Evolutionary conservation across 805 yeast genomes (phyloP), one percentile per base, ranked within the genome.

Genomic region (Spathaspora boniae): DNA sequence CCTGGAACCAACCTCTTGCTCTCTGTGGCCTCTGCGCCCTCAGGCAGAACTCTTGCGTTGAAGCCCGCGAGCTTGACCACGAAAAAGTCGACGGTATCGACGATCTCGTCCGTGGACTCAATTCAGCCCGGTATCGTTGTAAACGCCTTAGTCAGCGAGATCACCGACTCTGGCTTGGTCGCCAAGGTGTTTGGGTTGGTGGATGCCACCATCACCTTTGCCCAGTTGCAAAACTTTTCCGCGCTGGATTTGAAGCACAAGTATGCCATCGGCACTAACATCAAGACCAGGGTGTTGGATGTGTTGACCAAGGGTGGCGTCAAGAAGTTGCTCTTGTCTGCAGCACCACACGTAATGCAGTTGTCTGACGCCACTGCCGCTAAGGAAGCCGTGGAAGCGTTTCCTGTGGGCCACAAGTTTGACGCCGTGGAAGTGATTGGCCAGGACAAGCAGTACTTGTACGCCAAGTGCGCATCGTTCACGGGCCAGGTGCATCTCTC

Each of bases 111-210:
- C 2, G 65, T 86, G 15, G 94, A 88, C 49, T 78, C 95, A 4
- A 72, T 89, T 18, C 72, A 84, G 25, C 95, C 99, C 3, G 99
- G 98, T 49, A 75, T 80, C 44, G 51, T 80, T 8, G 86, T 89
- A 7, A 87, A 84, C 40, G 84, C 88, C 5, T 60, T 81, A 19
- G 73, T 88, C 15, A 71, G 82, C 15, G 79, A 77, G 6, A 72
- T 78, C 15, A 58, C 71, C 18, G 54, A 64, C 6, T 60, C 74
- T 24, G 98, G 98, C 42, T 58, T 86, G 12, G 58, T 72, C n/a
- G 76, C 84, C 44, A 83, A 79, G 53, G 80, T 78, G 0, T 80
- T 80, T 46, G 96, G 96, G 36, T 60, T 85, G 38, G 72, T 82
- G 14, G 79, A 81, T 44, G 94, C 82, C 11, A 76, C 89, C 0